Evolutionary conservation across 768 basidiomycete genomes (phyloP), one percentile per base, ranked within the genome.

Genomic region (Mycena belliarum): DNA sequence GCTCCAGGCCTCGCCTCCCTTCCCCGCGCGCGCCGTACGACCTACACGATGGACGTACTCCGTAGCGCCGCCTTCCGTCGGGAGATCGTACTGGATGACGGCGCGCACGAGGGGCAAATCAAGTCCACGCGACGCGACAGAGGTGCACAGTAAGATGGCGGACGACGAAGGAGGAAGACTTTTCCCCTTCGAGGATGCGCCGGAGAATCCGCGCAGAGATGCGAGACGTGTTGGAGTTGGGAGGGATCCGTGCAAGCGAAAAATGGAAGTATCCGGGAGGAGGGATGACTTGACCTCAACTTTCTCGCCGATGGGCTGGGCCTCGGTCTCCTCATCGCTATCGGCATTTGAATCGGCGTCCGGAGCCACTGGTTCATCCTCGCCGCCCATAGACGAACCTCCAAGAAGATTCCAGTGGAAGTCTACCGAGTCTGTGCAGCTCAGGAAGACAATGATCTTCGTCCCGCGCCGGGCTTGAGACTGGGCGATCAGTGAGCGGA

Each of bases 31-130:
- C 15, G 97, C 97, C 4, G 97, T 99, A 49, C 97, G 87, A 26
- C 97, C 97, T 9, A 98, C 93, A 45, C 97, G 85, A 75, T 99
- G 97, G 11, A 99, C 87, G 65, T 99, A 98, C 70, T 99, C 97
- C 12, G 89, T 97, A 25, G 88, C 87, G 11, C 97, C 96, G 18
- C 95, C 92, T 76, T 99, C 97, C 0, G 97, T 98, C 0, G 97
- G 96, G 21, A 98, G 83, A 70, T 99, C 97, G 67, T 97, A 97
- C 68, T 99, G 97, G 29, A 98, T 76, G 59, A 99, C 95, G 3
- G 93, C 91, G 33, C 89, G 87, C 8, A 98, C 95, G n/a, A 91
- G 81, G 6, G 95, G 95, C 25, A 99, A 78, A 74, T 98, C 96
- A 24, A 99, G 82, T 68, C 97, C 97, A 69, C 97, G 93, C n/a